Percentiles rank a stretch among this genome's conserved stretches.
phyloP scores from a whole-genome alignment of 805 yeast genomes.

The Metschnikowia sp. region DNA sequence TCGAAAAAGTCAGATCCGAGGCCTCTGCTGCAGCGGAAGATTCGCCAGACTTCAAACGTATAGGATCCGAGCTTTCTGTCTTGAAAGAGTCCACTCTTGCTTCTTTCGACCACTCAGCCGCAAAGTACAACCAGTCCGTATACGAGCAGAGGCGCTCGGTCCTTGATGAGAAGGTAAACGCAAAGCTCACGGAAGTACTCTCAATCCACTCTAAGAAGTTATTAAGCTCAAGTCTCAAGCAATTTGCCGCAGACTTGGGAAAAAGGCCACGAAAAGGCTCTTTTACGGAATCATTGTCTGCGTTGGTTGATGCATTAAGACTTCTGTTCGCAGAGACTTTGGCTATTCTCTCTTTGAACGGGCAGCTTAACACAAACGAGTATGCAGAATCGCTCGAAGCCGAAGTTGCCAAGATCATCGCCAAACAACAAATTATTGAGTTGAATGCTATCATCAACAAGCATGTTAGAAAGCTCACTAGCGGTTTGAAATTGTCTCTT shows the following conservation, averaged over 20 bases:
- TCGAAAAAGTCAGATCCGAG: conserved; percentile 12
- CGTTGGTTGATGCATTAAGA: conserved; percentile 10
- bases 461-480: conserved; percentile 44
- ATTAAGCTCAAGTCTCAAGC: conserved; percentile 5
- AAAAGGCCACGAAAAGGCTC: conserved; percentile 11
- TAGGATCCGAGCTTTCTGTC: conserved; percentile 43
- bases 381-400: conserved; percentile 14
- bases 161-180: conserved; percentile 48
- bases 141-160: conserved; percentile 58
- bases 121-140: conserved; percentile 67
- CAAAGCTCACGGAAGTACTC: conserved; percentile 39
- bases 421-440: conserved; percentile 34
- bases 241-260: conserved; percentile 11
- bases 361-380: conserved; percentile 25
- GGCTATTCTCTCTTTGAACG: conserved; percentile 25
- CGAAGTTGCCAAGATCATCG: conserved; percentile 26
- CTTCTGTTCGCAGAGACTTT: conserved; percentile 14
- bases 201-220: conserved; percentile 23
- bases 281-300: conserved; percentile 15
- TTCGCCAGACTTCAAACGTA: conserved; percentile 39
- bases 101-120: conserved; percentile 66
- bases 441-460: conserved; percentile 32
- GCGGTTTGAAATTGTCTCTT: conserved; percentile 49
- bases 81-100: conserved; percentile 47
- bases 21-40: conserved; percentile 1